A percentile compares a stretch with the other conserved stretches of the same genome.
phyloP scores from a whole-genome alignment of 306 rosid genomes.

The Cucurbita argyrosperma region DNA sequence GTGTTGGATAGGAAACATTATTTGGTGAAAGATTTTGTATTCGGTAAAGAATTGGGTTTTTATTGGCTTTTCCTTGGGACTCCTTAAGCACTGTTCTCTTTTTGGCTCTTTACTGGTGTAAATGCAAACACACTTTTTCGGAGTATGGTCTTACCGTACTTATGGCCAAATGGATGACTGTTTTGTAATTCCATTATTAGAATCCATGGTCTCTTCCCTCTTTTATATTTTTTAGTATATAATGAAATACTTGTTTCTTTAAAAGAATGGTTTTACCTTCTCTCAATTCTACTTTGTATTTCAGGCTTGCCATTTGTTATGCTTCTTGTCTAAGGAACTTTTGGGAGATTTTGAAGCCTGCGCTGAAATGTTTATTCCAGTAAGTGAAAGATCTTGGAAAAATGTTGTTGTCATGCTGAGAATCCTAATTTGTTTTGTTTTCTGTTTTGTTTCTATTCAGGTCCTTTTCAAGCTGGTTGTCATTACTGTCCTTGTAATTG shows the following conservation, averaged over 20 bases:
- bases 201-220: not conserved
- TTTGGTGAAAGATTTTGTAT: not conserved
- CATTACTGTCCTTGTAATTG: conserved; percentile 98
- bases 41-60: not conserved
- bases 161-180: not conserved
- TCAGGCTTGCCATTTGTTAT: conserved; percentile 86
- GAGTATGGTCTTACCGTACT: not conserved
- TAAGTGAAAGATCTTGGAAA: conserved; percentile 25
- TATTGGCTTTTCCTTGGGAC: not conserved
- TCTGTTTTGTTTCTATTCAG: conserved; percentile 41
- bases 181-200: not conserved
- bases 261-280: not conserved
- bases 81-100: not conserved
- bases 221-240: not conserved
- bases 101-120: not conserved
- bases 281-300: conserved; percentile 13
- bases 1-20: not conserved
- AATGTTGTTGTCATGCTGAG: conserved; percentile 1
- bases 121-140: not conserved
- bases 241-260: not conserved
- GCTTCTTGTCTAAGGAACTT: conserved; percentile 83
- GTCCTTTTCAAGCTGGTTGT: conserved; percentile 98
- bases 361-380: conserved; percentile 86
- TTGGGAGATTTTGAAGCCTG: conserved; percentile 94
- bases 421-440: conserved; percentile 8